Evolutionary conservation across 2,329 filamentous ascomycete species (phyloP).

Genomic region (Aschersonia sp.): DNA sequence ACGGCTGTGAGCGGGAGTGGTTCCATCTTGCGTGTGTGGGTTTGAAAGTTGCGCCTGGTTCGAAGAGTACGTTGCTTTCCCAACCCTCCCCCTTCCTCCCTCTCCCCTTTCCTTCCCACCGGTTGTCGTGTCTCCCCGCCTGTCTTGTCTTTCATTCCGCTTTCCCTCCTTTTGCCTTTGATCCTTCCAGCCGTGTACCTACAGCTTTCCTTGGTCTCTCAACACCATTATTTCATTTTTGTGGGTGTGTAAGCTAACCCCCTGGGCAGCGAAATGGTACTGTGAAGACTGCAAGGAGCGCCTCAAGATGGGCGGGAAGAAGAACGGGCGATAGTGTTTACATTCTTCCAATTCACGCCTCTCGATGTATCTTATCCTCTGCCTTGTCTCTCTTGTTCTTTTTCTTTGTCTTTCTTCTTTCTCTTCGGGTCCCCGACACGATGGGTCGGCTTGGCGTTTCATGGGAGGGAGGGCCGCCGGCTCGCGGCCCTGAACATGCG

Average conservation of each 20-base stretch:
- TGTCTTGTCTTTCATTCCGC: neutral
- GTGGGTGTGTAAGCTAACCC: neutral
- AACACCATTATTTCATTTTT: neutral
- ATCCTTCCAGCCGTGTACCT: constrained; percentile 12
- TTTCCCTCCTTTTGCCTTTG: neutral
- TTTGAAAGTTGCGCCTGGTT: constrained; percentile 61
- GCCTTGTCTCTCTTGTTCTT: no score
- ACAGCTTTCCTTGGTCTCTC: neutral
- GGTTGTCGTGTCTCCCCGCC: neutral
- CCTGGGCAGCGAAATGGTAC: constrained; percentile 56
- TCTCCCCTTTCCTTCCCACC: neutral
- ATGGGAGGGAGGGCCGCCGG: no score
- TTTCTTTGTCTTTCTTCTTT: no score
- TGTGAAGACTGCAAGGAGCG: constrained; percentile 65
- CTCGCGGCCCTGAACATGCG: no score
- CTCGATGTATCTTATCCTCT: no score
- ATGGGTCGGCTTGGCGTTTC: no score
- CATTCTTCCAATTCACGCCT: neutral
- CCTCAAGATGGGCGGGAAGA: constrained; percentile 40
- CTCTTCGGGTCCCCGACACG: no score
- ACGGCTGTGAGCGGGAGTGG: constrained; percentile 63
- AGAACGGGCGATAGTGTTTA: constrained; percentile 26
- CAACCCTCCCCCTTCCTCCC: neutral
- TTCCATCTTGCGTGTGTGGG: constrained; percentile 76
- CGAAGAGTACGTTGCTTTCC: constrained; percentile 44